These are phyloP conservation scores for Vitis rotundifolia DNA, from an alignment of 164 flowering plant genomes.

Conservation along the genomic window DNA sequence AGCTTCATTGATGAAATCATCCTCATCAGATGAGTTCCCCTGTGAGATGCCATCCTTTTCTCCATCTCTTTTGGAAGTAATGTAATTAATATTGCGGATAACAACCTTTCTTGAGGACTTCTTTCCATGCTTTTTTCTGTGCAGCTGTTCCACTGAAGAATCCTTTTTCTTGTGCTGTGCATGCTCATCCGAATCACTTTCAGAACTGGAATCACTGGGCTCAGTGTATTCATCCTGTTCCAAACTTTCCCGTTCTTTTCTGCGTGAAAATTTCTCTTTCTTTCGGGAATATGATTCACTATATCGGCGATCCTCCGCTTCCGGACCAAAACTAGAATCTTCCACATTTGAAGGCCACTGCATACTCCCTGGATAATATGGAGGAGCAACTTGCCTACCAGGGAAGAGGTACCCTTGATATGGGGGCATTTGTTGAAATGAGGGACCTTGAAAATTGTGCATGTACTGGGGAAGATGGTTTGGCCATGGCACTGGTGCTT, in stretches of 20 bases:
- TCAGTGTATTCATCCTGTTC: slow-evolving; percentile 49
- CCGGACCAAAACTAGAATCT: slow-evolving; percentile 32
- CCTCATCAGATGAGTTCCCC: slow-evolving; percentile 53
- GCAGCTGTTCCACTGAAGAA: slow-evolving; percentile 32
- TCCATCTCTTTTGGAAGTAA: slow-evolving; percentile 60
- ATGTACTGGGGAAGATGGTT: slow-evolving; percentile 63
- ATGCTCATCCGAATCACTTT: slow-evolving; percentile 45
- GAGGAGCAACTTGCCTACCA: slow-evolving; percentile 56
- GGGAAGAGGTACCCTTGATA: slow-evolving; percentile 65
- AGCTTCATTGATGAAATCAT: slow-evolving; percentile 54
- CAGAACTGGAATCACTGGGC: slow-evolving; percentile 45
- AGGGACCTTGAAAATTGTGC: slow-evolving; percentile 58
- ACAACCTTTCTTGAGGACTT: slow-evolving; percentile 77
- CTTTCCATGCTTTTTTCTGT: slow-evolving; percentile 51
- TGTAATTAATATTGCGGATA: slow-evolving; percentile 87
- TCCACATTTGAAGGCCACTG: slow-evolving; percentile 59
- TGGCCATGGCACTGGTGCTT: slow-evolving; percentile 65
- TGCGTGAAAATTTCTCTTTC: slow-evolving; percentile 37
- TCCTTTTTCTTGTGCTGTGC: slow-evolving; percentile 24
- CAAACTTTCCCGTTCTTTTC: slow-evolving; percentile 33
- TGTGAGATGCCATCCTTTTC: slow-evolving; percentile 41
- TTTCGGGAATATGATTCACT: slow-evolving; percentile 40
- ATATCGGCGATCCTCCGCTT: slow-evolving; percentile 28
- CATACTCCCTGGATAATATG: slow-evolving; percentile 64
- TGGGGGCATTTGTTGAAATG: slow-evolving; percentile 50